Percentiles rank a stretch among this genome's conserved stretches.
These are phyloP conservation scores for Fusarium sp. DNA, from an alignment of 2,329 filamentous ascomycete species.

Conservation along the genomic window DNA sequence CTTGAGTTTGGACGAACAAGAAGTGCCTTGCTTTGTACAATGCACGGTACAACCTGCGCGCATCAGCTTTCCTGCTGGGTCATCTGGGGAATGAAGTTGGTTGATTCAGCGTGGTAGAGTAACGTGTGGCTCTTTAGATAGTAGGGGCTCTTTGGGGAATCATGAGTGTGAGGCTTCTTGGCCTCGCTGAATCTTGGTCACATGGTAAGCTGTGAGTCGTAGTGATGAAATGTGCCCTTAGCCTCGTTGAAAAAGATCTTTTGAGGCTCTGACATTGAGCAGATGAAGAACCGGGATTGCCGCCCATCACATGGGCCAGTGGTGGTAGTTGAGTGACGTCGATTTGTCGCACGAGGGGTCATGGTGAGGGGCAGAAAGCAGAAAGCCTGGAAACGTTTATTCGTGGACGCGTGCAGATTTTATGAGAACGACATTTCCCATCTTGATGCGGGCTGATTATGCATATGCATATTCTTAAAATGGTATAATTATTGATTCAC, in stretches of 20 bases:
- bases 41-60: not conserved
- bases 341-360: constrained; percentile 26
- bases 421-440: constrained; percentile 1
- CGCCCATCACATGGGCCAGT: constrained; percentile 37
- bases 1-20: not conserved
- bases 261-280: constrained; percentile 22
- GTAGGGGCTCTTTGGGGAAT: not conserved
- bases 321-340: constrained; percentile 35
- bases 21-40: constrained; percentile 16
- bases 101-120: not conserved
- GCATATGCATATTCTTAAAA: constrained; percentile 8
- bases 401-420: constrained; percentile 9
- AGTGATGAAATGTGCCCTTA: not conserved
- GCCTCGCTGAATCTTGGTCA: not conserved
- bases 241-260: not conserved
- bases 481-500: not conserved
- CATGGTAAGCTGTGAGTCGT: not conserved
- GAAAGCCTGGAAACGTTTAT: constrained; percentile 4
- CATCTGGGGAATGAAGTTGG: not conserved
- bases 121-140: not conserved
- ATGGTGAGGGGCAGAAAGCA: constrained; percentile 20
- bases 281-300: constrained; percentile 35
- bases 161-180: not conserved
- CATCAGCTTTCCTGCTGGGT: constrained; percentile 10
- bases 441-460: constrained; percentile 1